Percentiles rank a stretch among this genome's conserved stretches.
phyloP scores from a whole-genome alignment of 306 rosid genomes.

The Vigna radiata region DNA sequence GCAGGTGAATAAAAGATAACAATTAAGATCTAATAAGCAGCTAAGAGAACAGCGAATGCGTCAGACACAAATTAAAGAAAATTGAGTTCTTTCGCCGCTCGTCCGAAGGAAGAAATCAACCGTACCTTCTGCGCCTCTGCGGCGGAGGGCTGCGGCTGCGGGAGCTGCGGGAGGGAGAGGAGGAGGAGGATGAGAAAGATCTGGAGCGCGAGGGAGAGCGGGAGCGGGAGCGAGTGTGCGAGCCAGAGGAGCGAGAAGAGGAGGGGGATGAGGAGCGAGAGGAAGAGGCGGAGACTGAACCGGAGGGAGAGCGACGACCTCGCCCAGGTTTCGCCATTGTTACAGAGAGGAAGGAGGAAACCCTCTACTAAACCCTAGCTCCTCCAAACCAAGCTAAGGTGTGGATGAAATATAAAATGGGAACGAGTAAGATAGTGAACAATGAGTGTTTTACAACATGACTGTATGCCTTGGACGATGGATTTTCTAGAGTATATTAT shows the following conservation, averaged over 20 bases:
- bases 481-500: not conserved
- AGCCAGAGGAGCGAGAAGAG: slow-evolving; percentile 64
- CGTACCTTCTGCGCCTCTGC: slow-evolving; percentile 65
- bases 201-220: slow-evolving; percentile 70
- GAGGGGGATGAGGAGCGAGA: slow-evolving; percentile 76
- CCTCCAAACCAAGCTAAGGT: not conserved
- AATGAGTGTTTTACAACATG: not conserved
- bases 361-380: slow-evolving; percentile 80
- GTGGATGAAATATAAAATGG: not conserved
- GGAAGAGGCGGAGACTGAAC: slow-evolving; percentile 75
- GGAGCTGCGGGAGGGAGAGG: slow-evolving; percentile 81
- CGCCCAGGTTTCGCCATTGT: slow-evolving; percentile 95
- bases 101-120: not conserved
- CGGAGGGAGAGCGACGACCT: slow-evolving; percentile 90
- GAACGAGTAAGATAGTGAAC: not conserved
- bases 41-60: not conserved
- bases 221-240: slow-evolving; percentile 62
- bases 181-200: slow-evolving; percentile 72
- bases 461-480: not conserved
- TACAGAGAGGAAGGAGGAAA: slow-evolving; percentile 43
- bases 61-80: not conserved
- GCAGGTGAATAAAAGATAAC: not conserved
- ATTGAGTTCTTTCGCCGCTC: not conserved
- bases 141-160: slow-evolving; percentile 83
- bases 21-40: not conserved